Evolutionary conservation across 1,284 basidiomycete species (phyloP), one percentile per base, ranked within the genome.

Genomic region (Malassezia japonica): DNA sequence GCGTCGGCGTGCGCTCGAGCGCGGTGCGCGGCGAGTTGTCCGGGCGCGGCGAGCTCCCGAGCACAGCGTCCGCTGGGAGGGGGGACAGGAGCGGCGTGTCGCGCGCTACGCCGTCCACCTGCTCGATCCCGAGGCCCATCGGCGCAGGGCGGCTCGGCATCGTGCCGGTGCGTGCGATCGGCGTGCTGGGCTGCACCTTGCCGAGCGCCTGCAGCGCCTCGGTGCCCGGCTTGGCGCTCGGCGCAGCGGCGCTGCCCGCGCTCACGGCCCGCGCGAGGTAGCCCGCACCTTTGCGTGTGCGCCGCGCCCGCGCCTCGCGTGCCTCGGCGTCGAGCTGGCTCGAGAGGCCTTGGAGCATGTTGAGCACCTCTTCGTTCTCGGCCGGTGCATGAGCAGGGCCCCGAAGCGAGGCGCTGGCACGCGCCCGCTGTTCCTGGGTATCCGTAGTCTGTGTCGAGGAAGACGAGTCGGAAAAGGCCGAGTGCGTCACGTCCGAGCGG

Each of bases 241-340:
- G 38, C 16, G 38, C 38, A 21, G 28, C 28, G 8, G 23, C 13
- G n/a, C 38, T 18, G 6, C 38, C 38, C 15, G 38, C 23, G 9
- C 38, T 40, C 21, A 40, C 20, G 9, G 40, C 40, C 4, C 40
- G 40, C 13, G 40, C 40, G 23, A 42, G 40, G 12, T 31, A 29
- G 31, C 27, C 27, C 1, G 13, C 23, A 27, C 31, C 21, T 21
- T 21, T 31, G 28, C 42, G 28, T 21, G 24, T 33, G 21, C 42
- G 29, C 27, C 40, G 23, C 21, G 40, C 40, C 5, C 40, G 40
- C 27, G 40, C 40, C 21, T 44, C 29, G 29, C 31, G 29, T 15
- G 42, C 42, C 42, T 44, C 42, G 6, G 42, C 42, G 18, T 44
- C 42, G 2, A 44, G 29, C 42, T 44, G 21, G 16, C 18, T n/a